Conservation (phyloP, 2,329 filamentous ascomycete species). For the Colletotrichum liriopes region DNA sequence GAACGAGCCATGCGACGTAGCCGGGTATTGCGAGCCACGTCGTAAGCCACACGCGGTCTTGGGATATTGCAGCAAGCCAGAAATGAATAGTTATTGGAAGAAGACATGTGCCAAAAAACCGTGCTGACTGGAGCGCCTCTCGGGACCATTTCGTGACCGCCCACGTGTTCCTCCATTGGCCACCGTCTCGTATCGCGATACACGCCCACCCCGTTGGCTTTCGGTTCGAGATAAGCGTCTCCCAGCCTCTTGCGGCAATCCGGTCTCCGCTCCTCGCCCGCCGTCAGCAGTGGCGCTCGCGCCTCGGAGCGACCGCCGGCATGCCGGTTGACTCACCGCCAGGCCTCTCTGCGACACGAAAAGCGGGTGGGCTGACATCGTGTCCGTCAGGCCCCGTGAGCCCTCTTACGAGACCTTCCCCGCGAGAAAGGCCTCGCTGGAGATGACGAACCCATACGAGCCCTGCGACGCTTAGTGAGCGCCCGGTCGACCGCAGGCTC, state of each 20-base stretch:
- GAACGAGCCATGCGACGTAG: neutral
- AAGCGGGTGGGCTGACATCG: neutral
- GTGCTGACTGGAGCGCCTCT: slow-evolving; percentile 13
- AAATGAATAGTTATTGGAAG: neutral
- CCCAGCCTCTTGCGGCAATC: neutral
- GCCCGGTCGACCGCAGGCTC: neutral
- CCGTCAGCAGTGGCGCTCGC: neutral
- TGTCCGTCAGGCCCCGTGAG: neutral
- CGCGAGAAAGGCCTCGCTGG: slow-evolving; percentile 28
- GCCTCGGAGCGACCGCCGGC: neutral
- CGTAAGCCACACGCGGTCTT: neutral
- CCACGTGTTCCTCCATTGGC: slow-evolving; percentile 12
- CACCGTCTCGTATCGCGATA: slow-evolving; percentile 20
- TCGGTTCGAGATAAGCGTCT: neutral
- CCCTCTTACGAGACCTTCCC: slow-evolving; percentile 21
- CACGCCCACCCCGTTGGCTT: neutral
- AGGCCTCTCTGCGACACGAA: neutral
- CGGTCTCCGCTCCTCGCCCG: neutral
- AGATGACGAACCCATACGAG: slow-evolving; percentile 38
- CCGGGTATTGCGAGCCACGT: neutral
- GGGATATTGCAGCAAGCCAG: neutral
- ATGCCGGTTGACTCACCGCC: neutral
- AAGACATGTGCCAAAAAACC: neutral
- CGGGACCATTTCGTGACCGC: slow-evolving; percentile 4
- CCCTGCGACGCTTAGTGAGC: slow-evolving; percentile 26